Conservation (phyloP, 768 basidiomycete species). For the Imleria badia region DNA sequence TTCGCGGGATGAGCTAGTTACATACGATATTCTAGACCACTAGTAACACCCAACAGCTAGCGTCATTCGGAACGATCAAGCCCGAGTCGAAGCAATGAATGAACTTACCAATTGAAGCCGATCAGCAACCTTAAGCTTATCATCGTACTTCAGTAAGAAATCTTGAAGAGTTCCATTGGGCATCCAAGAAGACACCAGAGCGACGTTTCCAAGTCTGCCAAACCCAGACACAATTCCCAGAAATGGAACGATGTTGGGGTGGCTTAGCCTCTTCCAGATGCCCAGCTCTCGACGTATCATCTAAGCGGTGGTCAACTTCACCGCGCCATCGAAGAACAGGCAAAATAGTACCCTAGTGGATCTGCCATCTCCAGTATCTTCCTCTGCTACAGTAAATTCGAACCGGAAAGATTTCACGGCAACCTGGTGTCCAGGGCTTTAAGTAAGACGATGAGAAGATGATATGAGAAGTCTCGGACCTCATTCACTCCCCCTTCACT, state of each 20-base stretch:
- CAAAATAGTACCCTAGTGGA: not conserved
- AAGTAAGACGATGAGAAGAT: not conserved
- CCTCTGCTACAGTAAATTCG: not conserved
- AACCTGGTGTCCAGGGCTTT: not conserved
- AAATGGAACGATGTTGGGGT: constrained; percentile 14
- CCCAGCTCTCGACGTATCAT: constrained; percentile 15
- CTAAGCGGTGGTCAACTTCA: not conserved
- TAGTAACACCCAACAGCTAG: not conserved
- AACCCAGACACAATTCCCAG: constrained; percentile 7
- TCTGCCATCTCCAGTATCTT: not conserved
- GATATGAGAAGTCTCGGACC: not conserved
- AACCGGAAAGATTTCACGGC: constrained; percentile 13
- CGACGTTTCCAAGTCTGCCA: constrained; percentile 2
- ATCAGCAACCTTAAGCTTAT: not conserved
- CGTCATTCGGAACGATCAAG: not conserved
- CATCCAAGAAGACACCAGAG: constrained; percentile 13
- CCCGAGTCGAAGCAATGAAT: not conserved
- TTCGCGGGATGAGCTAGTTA: not conserved
- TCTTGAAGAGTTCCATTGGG: constrained; percentile 7
- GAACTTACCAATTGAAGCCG: constrained; percentile 6
- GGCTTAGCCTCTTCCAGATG: constrained; percentile 8
- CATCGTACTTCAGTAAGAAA: constrained; percentile 1
- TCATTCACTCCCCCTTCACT: not conserved
- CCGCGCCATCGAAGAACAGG: not conserved
- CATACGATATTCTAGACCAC: constrained; percentile 2